Conservation (phyloP, 768 basidiomycete species). For the Phaffia tasmanica region DNA sequence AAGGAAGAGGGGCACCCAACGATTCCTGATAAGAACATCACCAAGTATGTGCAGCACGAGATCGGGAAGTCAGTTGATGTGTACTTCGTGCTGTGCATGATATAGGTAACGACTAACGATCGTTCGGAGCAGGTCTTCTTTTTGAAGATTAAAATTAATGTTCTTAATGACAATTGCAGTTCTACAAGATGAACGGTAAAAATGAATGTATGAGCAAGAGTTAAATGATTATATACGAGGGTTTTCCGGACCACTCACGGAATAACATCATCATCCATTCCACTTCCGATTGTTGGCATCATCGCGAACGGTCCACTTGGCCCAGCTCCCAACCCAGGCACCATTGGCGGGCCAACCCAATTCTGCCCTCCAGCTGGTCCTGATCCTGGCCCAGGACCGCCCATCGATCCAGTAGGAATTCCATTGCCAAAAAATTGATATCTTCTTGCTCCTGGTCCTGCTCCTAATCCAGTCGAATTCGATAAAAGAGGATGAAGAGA, state of each 20-base stretch:
- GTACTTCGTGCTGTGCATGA: not conserved
- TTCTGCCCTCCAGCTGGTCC: not conserved
- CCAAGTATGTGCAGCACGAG: too few relatives aligned
- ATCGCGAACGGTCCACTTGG: slow-evolving; percentile 21
- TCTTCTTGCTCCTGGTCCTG: slow-evolving; percentile 3
- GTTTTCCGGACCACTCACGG: slow-evolving; percentile 12
- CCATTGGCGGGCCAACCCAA: slow-evolving; percentile 7
- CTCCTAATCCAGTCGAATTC: not conserved
- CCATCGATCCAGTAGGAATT: not conserved
- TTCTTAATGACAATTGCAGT: slow-evolving; percentile 99
- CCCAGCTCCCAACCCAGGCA: slow-evolving; percentile 16
- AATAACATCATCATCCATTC: slow-evolving; percentile 26
- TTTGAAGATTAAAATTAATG: slow-evolving; percentile 97
- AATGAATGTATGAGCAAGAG: too few relatives aligned
- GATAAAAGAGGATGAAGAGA: not conserved
- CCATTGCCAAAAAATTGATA: slow-evolving; percentile 10
- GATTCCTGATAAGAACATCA: slow-evolving; percentile 50
- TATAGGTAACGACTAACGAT: slow-evolving; percentile 53
- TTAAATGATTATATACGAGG: not conserved
- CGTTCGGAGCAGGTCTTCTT: slow-evolving; percentile 89
- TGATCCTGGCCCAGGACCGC: too few relatives aligned
- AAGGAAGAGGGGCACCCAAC: slow-evolving; percentile 85
- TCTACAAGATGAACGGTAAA: not conserved
- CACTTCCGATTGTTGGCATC: slow-evolving; percentile 22
- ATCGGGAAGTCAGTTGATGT: not conserved